Evolutionary conservation across 352 stramenopile species (phyloP), one percentile per base, ranked within the genome.

Genomic region (Globisporangium yorkense): DNA sequence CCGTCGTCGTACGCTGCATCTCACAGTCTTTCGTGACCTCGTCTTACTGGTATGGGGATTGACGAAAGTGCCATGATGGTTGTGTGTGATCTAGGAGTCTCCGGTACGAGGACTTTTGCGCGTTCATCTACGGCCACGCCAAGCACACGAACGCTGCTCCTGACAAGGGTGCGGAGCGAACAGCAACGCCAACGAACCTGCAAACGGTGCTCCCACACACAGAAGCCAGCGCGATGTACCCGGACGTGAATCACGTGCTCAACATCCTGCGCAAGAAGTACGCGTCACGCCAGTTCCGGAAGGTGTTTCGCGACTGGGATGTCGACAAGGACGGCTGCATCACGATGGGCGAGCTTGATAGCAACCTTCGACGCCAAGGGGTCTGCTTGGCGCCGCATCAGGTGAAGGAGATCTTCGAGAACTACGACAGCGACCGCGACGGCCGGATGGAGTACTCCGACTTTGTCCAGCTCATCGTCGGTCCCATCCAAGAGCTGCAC

Each of bases 301-400:
- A 74, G 29, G 66, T 79, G 3, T 87, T 87, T 56, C 74, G 75
- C 12, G 67, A 82, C 62, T 87, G 77, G 77, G 77, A 87, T 20
- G 61, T 67, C 3, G 70, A 87, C 59, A 83, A 82, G 62, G 74
- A 74, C 59, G 74, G 77, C 24, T 65, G 57, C 21, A 70, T 87
- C 29, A 80, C 66, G 16, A 35, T 78, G 29, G 27, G 56, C 8
- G 77, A 87, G 52, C 63, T 87, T 10, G 67, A 82, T 20, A 61
- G 6, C 10, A 85, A 82, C 49, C 51, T 87, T 20, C 65, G 68
- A 16, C 60, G 69, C 0, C 77, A 84, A 24, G 75, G 75, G 0
- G 41, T 87, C 15, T 62, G 61, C 18, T 65, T 87, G 8, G 41
- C 55, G 1, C 55, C 59, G 10, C 40, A 55, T 4, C 71, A 84